Evolutionary conservation across 805 yeast species (phyloP), one percentile per base, ranked within the genome.

Genomic region (Maudiozyma turicensis): DNA sequence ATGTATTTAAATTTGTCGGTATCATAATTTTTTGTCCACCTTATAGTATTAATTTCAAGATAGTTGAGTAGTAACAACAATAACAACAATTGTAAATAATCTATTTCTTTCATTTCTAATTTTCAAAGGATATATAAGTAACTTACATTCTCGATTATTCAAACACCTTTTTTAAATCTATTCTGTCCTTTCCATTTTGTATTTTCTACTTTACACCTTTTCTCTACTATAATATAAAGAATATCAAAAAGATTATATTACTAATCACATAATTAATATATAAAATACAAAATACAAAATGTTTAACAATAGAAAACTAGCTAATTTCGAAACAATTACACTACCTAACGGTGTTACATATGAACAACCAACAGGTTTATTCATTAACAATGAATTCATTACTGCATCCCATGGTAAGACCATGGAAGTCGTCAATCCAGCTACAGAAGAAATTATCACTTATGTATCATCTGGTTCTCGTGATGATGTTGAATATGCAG

Each of bases 291-390:
- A 29, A 42, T 3, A 34, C 11, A 47, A 29, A 34, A 47, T 47
- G 49, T 29, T 41, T 31, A 26, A 26, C 35, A 44, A 52, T 41
- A 47, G 55, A 45, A 45, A 58, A 44, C 26, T 50, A 14, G 67
- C 69, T 11, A 54, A 58, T 43, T 48, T 75, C 3, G 71, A 72
- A 8, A 69, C 69, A 34, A 66, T 83, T 54, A 75, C 74, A 8
- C 69, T 81, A 52, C 89, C 90, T 53, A 82, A 80, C 54, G 90
- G 90, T 30, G 56, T 70, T 33, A 69, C 73, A 35, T 84, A 83
- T 62, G 74, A 78, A 46, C 95, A 86, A 71, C 96, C 96, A 58
- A 82, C 85, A 9, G 96, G 96, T 54, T 71, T 90, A 58, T 90
- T 86, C 75, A 87, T 90, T 66, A 84, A 87, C 73, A 86, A 86